These are phyloP conservation scores for Phytophthora pseudosyringae DNA, from an alignment of 352 stramenopile species.

Conservation along the genomic window DNA sequence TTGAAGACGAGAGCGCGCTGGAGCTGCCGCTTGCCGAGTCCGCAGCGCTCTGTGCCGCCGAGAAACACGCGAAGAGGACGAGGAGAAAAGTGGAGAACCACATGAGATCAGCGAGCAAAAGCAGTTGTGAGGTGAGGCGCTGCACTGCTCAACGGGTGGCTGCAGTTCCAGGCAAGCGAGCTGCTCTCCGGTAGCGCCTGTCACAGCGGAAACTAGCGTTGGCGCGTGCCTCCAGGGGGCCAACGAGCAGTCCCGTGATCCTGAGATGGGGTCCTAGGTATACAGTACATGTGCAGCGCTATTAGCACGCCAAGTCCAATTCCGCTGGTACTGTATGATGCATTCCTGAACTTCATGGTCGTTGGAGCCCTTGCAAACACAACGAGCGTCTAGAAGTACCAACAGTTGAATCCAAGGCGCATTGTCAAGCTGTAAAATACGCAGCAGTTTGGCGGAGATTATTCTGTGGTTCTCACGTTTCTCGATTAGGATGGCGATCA, in stretches of 20 bases:
- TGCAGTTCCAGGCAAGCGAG: constrained; percentile 2
- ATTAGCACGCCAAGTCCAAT: too few species aligned
- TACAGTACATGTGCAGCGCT: too few species aligned
- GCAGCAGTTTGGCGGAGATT: too few species aligned
- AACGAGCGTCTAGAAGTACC: too few species aligned
- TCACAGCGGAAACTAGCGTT: constrained; percentile 15
- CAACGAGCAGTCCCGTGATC: constrained; percentile 1
- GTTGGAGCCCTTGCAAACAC: too few species aligned
- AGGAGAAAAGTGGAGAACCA: constrained; percentile 26
- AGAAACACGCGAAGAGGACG: constrained; percentile 21
- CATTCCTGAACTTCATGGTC: too few species aligned
- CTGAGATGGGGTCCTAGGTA: constrained; percentile 22
- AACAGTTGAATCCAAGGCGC: too few species aligned
- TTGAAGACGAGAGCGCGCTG: background rate
- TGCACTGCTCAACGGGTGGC: too few species aligned
- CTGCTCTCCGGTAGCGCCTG: constrained; percentile 11
- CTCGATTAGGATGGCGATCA: too few species aligned
- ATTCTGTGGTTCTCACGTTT: too few species aligned
- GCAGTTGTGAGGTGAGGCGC: constrained; percentile 8
- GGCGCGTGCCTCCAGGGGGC: constrained; percentile 9
- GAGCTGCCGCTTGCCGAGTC: background rate
- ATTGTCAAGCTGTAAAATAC: too few species aligned
- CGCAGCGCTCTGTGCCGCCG: constrained; percentile 8
- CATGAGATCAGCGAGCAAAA: constrained; percentile 27
- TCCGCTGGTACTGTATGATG: too few species aligned